Conservation (phyloP, 2,329 filamentous ascomycete species). For the Paraphaeosphaeria minitans region DNA sequence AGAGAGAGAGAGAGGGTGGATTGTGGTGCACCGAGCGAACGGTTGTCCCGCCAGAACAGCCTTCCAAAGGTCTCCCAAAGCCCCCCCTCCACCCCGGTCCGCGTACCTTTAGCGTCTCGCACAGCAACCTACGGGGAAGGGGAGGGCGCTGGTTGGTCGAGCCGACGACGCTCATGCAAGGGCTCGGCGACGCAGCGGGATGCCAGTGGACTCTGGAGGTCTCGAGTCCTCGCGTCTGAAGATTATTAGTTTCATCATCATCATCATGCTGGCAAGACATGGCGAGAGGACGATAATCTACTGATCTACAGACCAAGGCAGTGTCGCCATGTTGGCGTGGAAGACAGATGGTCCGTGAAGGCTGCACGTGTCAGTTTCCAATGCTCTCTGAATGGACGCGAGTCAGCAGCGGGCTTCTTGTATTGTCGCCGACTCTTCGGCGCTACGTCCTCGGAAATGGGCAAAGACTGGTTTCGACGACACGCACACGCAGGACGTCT, state of each 20-base stretch:
- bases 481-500: background rate
- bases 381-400: background rate
- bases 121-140: background rate
- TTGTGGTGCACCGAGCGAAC: slow-evolving; percentile 9
- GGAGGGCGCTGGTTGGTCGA: slow-evolving; percentile 1
- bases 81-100: background rate
- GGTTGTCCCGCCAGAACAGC: slow-evolving; percentile 2
- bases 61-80: background rate
- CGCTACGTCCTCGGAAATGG: background rate
- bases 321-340: background rate
- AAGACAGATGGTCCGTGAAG: background rate
- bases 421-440: background rate
- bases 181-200: slow-evolving; percentile 1
- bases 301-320: background rate
- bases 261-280: too few species aligned
- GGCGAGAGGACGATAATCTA: too few species aligned
- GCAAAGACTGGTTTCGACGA: background rate
- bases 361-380: slow-evolving; percentile 8
- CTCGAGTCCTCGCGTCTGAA: background rate
- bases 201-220: background rate
- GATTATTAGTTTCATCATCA: too few species aligned
- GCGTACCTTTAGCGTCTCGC: background rate
- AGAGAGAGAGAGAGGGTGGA: background rate
- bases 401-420: background rate
- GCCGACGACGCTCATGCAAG: slow-evolving; percentile 1